These are phyloP conservation scores for Pouteria glomerata DNA, from an alignment of 148 eudicot genomes.

Conservation along the genomic window DNA sequence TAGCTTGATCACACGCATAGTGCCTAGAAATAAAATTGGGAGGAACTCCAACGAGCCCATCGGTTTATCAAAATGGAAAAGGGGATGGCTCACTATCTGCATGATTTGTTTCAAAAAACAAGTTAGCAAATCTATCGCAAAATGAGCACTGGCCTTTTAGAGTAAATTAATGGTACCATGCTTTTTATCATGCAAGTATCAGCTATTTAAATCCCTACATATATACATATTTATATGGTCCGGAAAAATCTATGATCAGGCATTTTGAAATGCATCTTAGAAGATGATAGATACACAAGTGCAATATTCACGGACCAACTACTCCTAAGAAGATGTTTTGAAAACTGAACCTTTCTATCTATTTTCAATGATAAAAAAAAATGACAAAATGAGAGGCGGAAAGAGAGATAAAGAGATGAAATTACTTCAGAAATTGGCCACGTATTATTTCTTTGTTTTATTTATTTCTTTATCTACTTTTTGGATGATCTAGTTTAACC, in stretches of 20 bases:
- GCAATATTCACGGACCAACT: slow-evolving; percentile 18
- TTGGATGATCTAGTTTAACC: no score
- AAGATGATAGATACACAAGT: slow-evolving; percentile 18
- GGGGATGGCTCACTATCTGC: slow-evolving; percentile 34
- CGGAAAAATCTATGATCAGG: slow-evolving; percentile 33
- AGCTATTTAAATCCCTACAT: neutral
- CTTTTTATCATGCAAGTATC: slow-evolving; percentile 35
- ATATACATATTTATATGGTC: no score
- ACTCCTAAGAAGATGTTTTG: neutral
- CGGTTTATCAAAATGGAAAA: slow-evolving; percentile 17
- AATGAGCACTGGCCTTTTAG: slow-evolving; percentile 16
- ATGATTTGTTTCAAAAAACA: slow-evolving; percentile 37
- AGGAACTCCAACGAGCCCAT: slow-evolving; percentile 1
- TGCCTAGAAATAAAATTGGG: slow-evolving; percentile 42
- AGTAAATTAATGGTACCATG: slow-evolving; percentile 46
- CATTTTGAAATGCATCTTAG: slow-evolving; percentile 6
- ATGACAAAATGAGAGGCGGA: no score
- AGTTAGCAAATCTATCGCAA: slow-evolving; percentile 44
- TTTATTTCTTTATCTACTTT: no score
- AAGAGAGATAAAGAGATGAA: no score
- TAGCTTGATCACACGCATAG: slow-evolving; percentile 51
- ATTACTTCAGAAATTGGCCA: no score
- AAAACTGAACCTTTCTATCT: neutral
- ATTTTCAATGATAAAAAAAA: no score
- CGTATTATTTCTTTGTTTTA: no score